Evolutionary conservation across 1,284 basidiomycete genomes (phyloP), one percentile per base, ranked within the genome.

Genomic region (Ganoderma resinaceum): DNA sequence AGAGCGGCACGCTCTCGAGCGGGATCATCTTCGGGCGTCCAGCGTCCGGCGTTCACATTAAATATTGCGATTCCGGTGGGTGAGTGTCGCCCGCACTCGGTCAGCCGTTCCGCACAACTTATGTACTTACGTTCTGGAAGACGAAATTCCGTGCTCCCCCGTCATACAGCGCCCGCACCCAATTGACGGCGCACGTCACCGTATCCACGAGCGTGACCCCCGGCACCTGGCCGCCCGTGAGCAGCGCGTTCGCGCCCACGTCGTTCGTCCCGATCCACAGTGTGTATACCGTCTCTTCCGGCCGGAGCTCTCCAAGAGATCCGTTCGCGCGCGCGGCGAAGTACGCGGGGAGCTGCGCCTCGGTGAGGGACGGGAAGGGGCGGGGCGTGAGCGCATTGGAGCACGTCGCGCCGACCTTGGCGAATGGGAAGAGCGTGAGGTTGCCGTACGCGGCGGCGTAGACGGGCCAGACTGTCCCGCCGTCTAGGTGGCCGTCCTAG

Each of bases 261-360:
- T 84, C 83, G 70, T 84, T 84, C 46, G 84, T 83, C 4, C 83
- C 83, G 67, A 85, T 84, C 84, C 84, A 85, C 14, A 85, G 77
- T 8, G 82, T 82, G 65, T 83, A 84, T 12, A 84, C 69, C 6
- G 84, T 85, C 57, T 80, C 76, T 12, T 79, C 72, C 0, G 79
- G 67, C n/a, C 75, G 62, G 7, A 78, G 72, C 12, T 18, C 70
- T 66, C 60, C 68, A 70, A 79, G 43, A 5, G 71, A 68, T 65
- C 77, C 66, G 72, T 77, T 71, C 59, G 72, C 31, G 66, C 67
- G 72, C 46, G 78, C 77, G 18, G 75, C 70, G 23, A 81, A 62
- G 72, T 81, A 84, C 11, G 72, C 33, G 2, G 83, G 83, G 6
- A 84, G 74, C 68, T 82, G 74, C 63, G 72, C 65, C 66, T 81